Base-by-base conservation (phyloP, 2,329 filamentous ascomycete genomes). In the Aphanocladium album region DNA sequence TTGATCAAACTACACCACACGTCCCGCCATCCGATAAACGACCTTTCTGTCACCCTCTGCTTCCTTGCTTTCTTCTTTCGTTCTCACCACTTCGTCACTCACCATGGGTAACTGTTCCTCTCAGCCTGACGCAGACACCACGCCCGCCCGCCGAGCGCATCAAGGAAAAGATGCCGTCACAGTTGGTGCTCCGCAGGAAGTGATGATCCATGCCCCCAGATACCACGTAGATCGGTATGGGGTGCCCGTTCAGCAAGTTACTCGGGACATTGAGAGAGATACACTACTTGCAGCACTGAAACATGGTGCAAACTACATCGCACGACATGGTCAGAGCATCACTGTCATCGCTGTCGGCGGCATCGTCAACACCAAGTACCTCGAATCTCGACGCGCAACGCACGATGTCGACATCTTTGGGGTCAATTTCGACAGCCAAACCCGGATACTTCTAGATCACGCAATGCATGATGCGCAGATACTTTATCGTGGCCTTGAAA, bases 381-480 rank as follows among this genome's bases (percentile, higher is more conserved):
- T 68, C 14, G 51, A 57, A 16, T 65, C 63, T 50, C 62, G 66
- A 30, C 50, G 61, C 11, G 63, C 60, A 16, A 67, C 66, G 5
- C 66, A 66, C 12, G 62, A 68, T 16, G 65, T 67, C 37, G 66
- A 67, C 27, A 64, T 68, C 39, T 65, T 68, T 21, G 59, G 65
- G 30, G 51, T 52, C 14, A 60, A 66, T 6, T 62, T 63, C 43
- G 45, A 53, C 16, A 64, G 61, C 23, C 57, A 64, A 39, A 57
- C 64, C 16, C 60, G 62, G 11, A 39, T 39, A 23, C 25, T 60
- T 14, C 39, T 67, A 43, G 60, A 58, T 43, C 62, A 64, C 12
- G 66, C 66, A 27, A 65, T 65, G 23, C 63, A 39, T 30, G 66
- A 63, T 23, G 66, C 66, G 50, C 64, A 67, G 23, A 51, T n/a